Conservation (phyloP, 257 asterid genomes). For the Solanum habrochaites region DNA sequence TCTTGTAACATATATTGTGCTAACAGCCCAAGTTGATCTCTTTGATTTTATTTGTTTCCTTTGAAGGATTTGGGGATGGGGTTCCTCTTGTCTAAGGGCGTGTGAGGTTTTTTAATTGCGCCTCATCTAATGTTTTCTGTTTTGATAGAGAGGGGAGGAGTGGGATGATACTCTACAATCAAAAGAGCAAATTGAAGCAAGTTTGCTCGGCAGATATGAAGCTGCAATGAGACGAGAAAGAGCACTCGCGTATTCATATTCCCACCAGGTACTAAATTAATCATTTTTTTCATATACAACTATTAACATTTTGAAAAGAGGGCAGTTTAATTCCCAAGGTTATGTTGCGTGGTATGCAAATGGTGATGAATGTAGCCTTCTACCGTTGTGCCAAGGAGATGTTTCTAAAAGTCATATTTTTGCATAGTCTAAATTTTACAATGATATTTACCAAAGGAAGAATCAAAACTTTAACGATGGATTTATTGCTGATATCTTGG, state of each 20-base stretch:
- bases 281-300: not conserved
- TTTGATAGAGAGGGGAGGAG: constrained; percentile 12
- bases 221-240: constrained; percentile 15
- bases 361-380: not conserved
- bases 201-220: constrained; percentile 7
- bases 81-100: not conserved
- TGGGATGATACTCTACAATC: constrained; percentile 13
- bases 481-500: not conserved
- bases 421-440: not conserved
- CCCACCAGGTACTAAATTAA: constrained; percentile 7
- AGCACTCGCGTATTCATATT: constrained; percentile 10
- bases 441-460: not conserved
- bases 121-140: not conserved
- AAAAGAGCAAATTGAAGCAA: constrained; percentile 11
- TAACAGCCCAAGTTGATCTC: not conserved
- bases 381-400: not conserved
- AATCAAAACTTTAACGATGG: not conserved
- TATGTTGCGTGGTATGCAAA: not conserved
- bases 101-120: not conserved
- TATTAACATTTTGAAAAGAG: not conserved
- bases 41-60: not conserved
- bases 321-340: not conserved
- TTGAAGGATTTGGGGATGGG: not conserved
- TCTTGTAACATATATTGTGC: not conserved
- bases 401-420: not conserved